Evolutionary conservation across 129 eudicot species (phyloP), one percentile per base, ranked within the genome.

Genomic region (Arctium lappa): DNA sequence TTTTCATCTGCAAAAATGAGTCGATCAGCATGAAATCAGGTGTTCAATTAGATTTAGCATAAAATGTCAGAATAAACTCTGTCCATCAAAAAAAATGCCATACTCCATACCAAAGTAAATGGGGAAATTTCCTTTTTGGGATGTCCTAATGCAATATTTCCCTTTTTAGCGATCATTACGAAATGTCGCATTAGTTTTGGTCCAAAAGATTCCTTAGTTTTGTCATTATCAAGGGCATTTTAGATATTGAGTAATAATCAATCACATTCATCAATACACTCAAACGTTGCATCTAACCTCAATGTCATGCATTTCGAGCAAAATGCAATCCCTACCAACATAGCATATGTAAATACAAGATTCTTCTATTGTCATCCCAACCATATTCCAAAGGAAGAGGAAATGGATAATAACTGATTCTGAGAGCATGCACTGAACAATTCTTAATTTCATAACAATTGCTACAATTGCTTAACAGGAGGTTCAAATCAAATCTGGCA

Each of bases 1-100:
- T 44, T 66, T 66, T 65, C 80, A 29, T 84, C 87, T 84, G 84
- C 84, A 36, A 73, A 73, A 63, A 33, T 63, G 18, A 7, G 79
- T 27, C 8, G 32, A 62, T 30, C 10, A 33, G 37, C 5, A 62
- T 30, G 79, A 60, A 71, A 72, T 78, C 36, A 12, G 16, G 18
- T 71, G 79, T 40, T 63, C 5, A 62, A 29, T 70, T 46, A 75
- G 62, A 78, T 1, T 18, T 68, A 68, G 18, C 77, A 33, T 76
- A 68, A 7, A 75, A 33, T 5, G 22, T 10, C 30, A 0, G 22
- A 5, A 62, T 36, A 32, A 56, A 76, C 48, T 8, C 71, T 39
- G 33, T 65, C 31, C 69, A 76, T 6, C 30, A 0, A 53, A 53
- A 12, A 53, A 2, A 53, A 53, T 53, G 65, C 0, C 8, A 42